These are phyloP conservation scores for Eutrema salsugineum DNA, from an alignment of 441 rosid genomes.

Conservation along the genomic window DNA sequence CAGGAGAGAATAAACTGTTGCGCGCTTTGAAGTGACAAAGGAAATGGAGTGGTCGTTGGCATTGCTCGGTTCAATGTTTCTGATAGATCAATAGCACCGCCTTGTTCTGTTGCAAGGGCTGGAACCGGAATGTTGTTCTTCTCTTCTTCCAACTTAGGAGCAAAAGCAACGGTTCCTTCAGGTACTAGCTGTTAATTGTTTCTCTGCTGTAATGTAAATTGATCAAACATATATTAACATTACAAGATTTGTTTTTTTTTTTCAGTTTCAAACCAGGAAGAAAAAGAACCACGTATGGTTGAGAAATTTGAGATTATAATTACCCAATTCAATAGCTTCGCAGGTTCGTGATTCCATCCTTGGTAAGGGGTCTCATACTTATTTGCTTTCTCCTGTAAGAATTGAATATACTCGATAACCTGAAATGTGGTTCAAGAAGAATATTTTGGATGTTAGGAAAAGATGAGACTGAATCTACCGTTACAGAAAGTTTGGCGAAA, in stretches of 20 bases:
- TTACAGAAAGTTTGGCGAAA: neutral
- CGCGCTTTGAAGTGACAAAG: slow-evolving; percentile 63
- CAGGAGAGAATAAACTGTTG: slow-evolving; percentile 40
- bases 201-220: slow-evolving; percentile 42
- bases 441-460: neutral
- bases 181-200: slow-evolving; percentile 41
- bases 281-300: neutral
- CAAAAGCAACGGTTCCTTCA: slow-evolving; percentile 44
- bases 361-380: slow-evolving; percentile 64
- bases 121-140: slow-evolving; percentile 41
- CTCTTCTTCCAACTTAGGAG: slow-evolving; percentile 60
- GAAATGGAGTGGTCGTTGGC: slow-evolving; percentile 44
- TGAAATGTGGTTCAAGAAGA: slow-evolving; percentile 18
- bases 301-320: slow-evolving; percentile 6
- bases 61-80: slow-evolving; percentile 38
- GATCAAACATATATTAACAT: neutral
- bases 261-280: neutral
- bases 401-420: slow-evolving; percentile 92
- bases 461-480: neutral
- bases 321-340: slow-evolving; percentile 77
- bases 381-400: slow-evolving; percentile 76
- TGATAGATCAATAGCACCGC: slow-evolving; percentile 32
- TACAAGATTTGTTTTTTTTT: neutral
- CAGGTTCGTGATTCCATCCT: slow-evolving; percentile 74
- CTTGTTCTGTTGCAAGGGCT: slow-evolving; percentile 33